Evolutionary conservation across 2,329 filamentous ascomycete species (phyloP).

Genomic region (Xylariaceae sp.): DNA sequence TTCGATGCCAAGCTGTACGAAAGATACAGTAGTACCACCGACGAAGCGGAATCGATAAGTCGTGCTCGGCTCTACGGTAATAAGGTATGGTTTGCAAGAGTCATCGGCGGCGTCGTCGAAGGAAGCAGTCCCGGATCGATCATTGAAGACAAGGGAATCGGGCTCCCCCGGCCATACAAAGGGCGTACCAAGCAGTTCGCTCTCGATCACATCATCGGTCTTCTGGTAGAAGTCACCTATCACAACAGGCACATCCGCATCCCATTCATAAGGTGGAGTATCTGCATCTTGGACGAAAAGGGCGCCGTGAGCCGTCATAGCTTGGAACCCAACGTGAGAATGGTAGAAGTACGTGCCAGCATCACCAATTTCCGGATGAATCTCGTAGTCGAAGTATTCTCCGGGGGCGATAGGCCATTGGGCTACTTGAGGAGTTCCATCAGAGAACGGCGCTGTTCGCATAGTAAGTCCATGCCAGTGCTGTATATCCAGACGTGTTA

Average conservation of each 20-base stretch:
- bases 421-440: conserved; percentile 54
- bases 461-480: conserved; percentile 65
- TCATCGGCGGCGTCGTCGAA: conserved; percentile 33
- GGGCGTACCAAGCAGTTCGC: conserved; percentile 43
- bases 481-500: conserved; percentile 32
- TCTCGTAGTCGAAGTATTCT: conserved; percentile 63
- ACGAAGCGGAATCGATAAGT: conserved; percentile 60
- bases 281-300: conserved; percentile 52
- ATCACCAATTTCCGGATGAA: conserved; percentile 46
- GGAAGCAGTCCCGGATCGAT: conserved; percentile 40
- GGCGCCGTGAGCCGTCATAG: conserved; percentile 50
- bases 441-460: conserved; percentile 56
- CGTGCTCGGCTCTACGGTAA: conserved; percentile 54
- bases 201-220: conserved; percentile 47
- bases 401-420: conserved; percentile 61
- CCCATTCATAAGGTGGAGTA: conserved; percentile 51
- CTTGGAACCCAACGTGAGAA: conserved; percentile 60
- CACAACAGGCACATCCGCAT: conserved; percentile 54
- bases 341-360: conserved; percentile 65
- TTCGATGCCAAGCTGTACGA: conserved; percentile 51
- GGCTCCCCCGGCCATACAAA: conserved; percentile 57
- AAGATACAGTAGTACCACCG: conserved; percentile 50
- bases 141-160: conserved; percentile 53
- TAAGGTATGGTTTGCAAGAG: conserved; percentile 43
- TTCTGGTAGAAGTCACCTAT: conserved; percentile 54